phyloP scores from a whole-genome alignment of 2,329 filamentous ascomycete species.

The Cytospora leucostoma region DNA sequence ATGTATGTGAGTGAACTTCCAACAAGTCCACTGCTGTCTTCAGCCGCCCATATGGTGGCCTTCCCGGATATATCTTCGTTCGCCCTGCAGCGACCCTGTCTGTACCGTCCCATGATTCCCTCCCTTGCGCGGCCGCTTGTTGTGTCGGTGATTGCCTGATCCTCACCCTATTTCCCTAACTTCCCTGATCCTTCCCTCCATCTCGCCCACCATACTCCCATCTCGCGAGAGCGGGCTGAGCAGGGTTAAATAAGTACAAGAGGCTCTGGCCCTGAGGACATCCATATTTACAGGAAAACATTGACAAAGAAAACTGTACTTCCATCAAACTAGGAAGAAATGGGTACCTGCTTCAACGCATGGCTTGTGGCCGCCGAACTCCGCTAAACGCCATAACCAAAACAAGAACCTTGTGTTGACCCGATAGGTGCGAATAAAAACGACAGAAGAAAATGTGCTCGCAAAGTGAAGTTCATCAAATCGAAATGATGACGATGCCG shows the following conservation, averaged over 20 bases:
- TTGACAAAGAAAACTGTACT: constrained; percentile 6
- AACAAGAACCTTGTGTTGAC: not conserved
- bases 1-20: not conserved
- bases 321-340: constrained; percentile 13
- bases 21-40: not conserved
- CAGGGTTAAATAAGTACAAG: not conserved
- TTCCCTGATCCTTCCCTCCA: not conserved
- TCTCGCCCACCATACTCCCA: not conserved
- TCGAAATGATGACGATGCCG: not conserved
- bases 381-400: constrained; percentile 7
- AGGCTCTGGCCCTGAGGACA: not conserved
- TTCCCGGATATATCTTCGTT: not conserved
- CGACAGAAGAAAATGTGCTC: constrained; percentile 8
- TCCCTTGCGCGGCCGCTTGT: not conserved
- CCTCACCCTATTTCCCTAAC: not conserved
- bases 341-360: constrained; percentile 12
- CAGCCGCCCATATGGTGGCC: not conserved
- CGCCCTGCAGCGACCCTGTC: not conserved
- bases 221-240: not conserved
- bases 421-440: not conserved
- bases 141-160: not conserved
- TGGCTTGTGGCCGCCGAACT: constrained; percentile 3
- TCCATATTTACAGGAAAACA: not conserved
- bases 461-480: constrained; percentile 5
- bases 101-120: not conserved